Evolutionary conservation across 257 asterid genomes (phyloP), one percentile per base, ranked within the genome.

Genomic region (Solanum tarapatanum): DNA sequence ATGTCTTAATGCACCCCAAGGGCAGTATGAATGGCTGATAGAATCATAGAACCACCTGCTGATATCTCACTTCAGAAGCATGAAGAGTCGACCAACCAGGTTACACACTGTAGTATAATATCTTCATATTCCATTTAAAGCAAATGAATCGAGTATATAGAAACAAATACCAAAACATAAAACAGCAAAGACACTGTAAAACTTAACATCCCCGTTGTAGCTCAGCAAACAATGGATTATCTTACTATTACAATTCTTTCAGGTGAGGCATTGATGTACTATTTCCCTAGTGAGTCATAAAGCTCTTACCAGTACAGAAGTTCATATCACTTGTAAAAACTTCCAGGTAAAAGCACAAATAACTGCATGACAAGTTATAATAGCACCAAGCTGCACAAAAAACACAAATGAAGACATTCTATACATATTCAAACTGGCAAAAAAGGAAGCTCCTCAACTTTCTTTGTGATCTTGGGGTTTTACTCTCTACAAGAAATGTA

Each of bases 401-500:
- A 24, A 41, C 64, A 41, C 17, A 45, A 80, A 80, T 45, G 41
- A 48, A 45, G 68, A 48, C 68, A 80, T 80, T 45, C 41, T 80
- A 45, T 80, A 80, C 41, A 80, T 80, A 45, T 48, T 45, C 85
- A 45, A 80, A 68, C 41, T 80, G 66, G 26, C 64, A 80, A 55
- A 45, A 80, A 55, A 45, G 68, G 37, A 26, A 23, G 85, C 19
- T 26, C 10, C 4, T 26, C 84, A 7, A 43, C 66, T 86, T 72
- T 17, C 88, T 72, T 72, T 75, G 36, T 69, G 64, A 86, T 45
- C 83, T 72, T 37, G 80, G 62, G 14, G 48, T 86, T 86, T 77
- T 82, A 68, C 86, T 87, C 86, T 82, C 89, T 88, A 90, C 90
- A 86, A 88, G 69, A 73, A 86, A 90, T 90, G 88, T 86, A 90